A percentile compares a stretch with the other conserved stretches of the same genome.
These are phyloP conservation scores for Pleurotus pulmonarius DNA, from an alignment of 768 basidiomycete species.

Conservation along the genomic window DNA sequence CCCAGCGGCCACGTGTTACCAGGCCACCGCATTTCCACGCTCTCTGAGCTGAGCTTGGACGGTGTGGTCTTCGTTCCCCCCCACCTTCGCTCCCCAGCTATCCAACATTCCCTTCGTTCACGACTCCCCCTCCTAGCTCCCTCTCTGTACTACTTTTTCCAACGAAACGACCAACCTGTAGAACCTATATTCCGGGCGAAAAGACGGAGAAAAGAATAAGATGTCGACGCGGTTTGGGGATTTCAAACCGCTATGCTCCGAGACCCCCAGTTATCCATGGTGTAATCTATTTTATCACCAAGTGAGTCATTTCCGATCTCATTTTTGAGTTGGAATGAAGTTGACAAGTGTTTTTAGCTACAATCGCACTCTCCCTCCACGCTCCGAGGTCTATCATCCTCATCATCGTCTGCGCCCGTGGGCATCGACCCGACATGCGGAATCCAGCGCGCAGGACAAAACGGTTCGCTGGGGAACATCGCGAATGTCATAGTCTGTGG, in stretches of 20 bases:
- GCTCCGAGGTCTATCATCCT: slow-evolving; percentile 38
- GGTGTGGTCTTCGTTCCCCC: too few relatives aligned
- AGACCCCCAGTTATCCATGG: slow-evolving; percentile 80
- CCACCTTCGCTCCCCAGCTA: too few relatives aligned
- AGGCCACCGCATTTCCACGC: not conserved
- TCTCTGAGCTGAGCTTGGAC: not conserved
- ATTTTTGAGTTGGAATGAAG: slow-evolving; percentile 7
- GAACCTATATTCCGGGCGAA: too few relatives aligned
- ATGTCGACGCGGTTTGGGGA: slow-evolving; percentile 62
- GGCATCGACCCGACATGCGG: slow-evolving; percentile 83
- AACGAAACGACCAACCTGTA: too few relatives aligned
- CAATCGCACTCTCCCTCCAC: slow-evolving; percentile 22
- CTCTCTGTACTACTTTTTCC: too few relatives aligned
- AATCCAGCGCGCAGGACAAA: slow-evolving; percentile 57
- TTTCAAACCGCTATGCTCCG: slow-evolving; percentile 62
- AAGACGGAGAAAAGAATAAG: too few relatives aligned
- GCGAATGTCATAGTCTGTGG: slow-evolving; percentile 84
- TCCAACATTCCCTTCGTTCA: too few relatives aligned
- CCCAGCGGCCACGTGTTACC: not conserved
- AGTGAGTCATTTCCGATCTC: slow-evolving; percentile 33
- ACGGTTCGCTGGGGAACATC: slow-evolving; percentile 71
- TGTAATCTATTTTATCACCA: slow-evolving; percentile 95
- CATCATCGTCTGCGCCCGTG: slow-evolving; percentile 59
- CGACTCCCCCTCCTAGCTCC: too few relatives aligned
- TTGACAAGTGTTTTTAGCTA: slow-evolving; percentile 28